These are phyloP conservation scores for Lactarius pseudohatsudake DNA, from an alignment of 768 basidiomycete genomes.

Conservation along the genomic window DNA sequence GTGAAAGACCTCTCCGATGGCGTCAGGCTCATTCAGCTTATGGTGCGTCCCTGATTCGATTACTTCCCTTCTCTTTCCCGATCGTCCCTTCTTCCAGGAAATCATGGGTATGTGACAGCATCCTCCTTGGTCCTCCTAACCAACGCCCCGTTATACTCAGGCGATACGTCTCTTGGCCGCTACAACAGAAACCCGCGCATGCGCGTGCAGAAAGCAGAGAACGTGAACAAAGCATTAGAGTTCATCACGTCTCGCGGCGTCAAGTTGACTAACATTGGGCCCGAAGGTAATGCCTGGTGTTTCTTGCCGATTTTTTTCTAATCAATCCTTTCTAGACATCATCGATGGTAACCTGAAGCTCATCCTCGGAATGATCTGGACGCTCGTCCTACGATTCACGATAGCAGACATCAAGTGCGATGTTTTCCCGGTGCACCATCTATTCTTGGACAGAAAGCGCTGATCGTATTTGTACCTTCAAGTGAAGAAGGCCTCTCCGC, in stretches of 20 bases:
- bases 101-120: conserved; percentile 74
- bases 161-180: conserved; percentile 88
- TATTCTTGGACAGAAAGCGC: background rate
- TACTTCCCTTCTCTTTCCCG: too few relatives aligned
- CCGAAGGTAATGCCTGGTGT: conserved; percentile 63
- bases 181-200: conserved; percentile 90
- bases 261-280: conserved; percentile 95
- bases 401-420: conserved; percentile 96
- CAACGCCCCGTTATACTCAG: conserved; percentile 40
- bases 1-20: conserved; percentile 93
- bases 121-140: conserved; percentile 11
- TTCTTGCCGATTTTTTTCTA: background rate
- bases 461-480: conserved; percentile 8
- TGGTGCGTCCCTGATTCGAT: conserved; percentile 48
- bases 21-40: conserved; percentile 91
- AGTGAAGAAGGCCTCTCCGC: conserved; percentile 99
- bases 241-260: conserved; percentile 94
- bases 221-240: conserved; percentile 94
- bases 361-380: conserved; percentile 99
- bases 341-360: conserved; percentile 99
- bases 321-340: conserved; percentile 62
- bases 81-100: conserved; percentile 57
- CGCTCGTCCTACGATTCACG: conserved; percentile 92
- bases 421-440: background rate
- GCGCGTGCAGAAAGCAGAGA: conserved; percentile 96